Conservation (phyloP, 2,329 filamentous ascomycete species). For the Fusarium sp. region DNA sequence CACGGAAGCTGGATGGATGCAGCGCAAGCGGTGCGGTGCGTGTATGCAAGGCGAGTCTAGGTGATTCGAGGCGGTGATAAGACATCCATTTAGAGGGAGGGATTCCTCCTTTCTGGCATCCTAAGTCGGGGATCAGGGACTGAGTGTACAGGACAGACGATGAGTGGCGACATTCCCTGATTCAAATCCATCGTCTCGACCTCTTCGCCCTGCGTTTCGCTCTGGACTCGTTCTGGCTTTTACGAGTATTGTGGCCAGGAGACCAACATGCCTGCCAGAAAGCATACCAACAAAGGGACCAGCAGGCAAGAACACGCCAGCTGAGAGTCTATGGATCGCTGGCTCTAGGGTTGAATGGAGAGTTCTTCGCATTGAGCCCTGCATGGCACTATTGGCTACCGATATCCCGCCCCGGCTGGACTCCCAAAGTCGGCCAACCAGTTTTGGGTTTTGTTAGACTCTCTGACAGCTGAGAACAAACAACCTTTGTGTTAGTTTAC, state of each 20-base stretch:
- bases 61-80: constrained; percentile 41
- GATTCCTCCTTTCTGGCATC: constrained; percentile 1
- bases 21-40: constrained; percentile 12
- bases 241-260: constrained; percentile 21
- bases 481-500: constrained; percentile 28
- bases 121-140: constrained; percentile 13
- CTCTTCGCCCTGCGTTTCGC: constrained; percentile 32
- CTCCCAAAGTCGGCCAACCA: constrained; percentile 12
- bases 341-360: constrained; percentile 32
- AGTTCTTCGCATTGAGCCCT: constrained; percentile 35
- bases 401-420: constrained; percentile 29
- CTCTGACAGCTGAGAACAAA: constrained; percentile 25
- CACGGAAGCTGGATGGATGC: constrained; percentile 19
- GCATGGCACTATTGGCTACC: constrained; percentile 45
- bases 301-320: constrained; percentile 20
- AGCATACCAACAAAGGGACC: constrained; percentile 1
- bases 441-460: constrained; percentile 40
- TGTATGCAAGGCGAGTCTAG: constrained; percentile 38
- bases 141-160: constrained; percentile 13
- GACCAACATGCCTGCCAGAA: constrained; percentile 26
- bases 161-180: constrained; percentile 29
- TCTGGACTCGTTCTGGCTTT: constrained; percentile 7
- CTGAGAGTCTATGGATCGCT: constrained; percentile 24
- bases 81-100: constrained; percentile 21
- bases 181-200: constrained; percentile 24